Percentiles rank a stretch among this genome's conserved stretches.
Conservation (phyloP, 768 basidiomycete genomes). For the Auricularia auricula-judae region DNA sequence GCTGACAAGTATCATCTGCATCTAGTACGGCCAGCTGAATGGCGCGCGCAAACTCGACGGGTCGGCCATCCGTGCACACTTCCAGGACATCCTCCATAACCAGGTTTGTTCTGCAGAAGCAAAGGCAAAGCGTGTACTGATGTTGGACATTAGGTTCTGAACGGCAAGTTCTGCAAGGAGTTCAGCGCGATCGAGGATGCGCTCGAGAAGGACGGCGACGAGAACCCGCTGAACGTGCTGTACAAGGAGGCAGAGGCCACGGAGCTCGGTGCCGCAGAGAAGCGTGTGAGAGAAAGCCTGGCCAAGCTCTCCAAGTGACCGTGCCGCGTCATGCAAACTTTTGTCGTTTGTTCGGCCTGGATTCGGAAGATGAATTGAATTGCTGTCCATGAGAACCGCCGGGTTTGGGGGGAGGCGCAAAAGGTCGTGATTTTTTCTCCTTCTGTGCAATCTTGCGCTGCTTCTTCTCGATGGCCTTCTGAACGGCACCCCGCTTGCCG, state of each 20-base stretch:
- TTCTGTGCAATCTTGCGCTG: constrained; percentile 79
- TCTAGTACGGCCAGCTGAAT: constrained; percentile 41
- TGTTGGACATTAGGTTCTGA: constrained; percentile 29
- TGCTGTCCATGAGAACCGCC: not conserved
- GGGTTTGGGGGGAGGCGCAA: constrained; percentile 18
- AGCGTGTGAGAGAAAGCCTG: constrained; percentile 40
- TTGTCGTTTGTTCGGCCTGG: not conserved
- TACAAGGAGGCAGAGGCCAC: constrained; percentile 39
- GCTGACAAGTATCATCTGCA: not conserved
- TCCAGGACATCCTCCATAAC: constrained; percentile 47
- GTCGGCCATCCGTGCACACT: constrained; percentile 35
- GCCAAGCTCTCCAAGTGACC: not conserved
- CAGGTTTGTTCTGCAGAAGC: constrained; percentile 23
- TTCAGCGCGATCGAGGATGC: constrained; percentile 46
- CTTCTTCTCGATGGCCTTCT: constrained; percentile 82
- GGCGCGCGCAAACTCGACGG: constrained; percentile 49
- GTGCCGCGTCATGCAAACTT: not conserved
- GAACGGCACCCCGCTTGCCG: constrained; percentile 74
- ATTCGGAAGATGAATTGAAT: not conserved
- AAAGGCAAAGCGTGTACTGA: not conserved
- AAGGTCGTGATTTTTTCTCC: constrained; percentile 80
- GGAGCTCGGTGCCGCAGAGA: constrained; percentile 49
- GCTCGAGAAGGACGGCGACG: constrained; percentile 42
- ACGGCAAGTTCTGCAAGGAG: constrained; percentile 44
- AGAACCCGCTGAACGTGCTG: constrained; percentile 44